These are phyloP conservation scores for Cutaneotrichosporon dermatis DNA, from an alignment of 1,284 basidiomycete genomes.

Conservation along the genomic window DNA sequence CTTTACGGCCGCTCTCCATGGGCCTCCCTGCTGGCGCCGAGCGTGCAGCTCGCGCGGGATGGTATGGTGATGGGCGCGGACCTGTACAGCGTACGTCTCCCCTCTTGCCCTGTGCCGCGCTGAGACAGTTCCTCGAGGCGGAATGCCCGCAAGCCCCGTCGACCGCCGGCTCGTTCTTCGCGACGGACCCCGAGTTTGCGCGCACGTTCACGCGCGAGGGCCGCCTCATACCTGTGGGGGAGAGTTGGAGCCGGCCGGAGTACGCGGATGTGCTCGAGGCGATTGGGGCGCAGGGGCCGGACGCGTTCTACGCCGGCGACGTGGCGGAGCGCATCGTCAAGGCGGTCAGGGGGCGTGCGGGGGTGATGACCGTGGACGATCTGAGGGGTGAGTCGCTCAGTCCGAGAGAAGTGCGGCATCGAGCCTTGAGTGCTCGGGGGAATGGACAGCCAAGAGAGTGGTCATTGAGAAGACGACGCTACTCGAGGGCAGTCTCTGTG, in stretches of 20 bases:
- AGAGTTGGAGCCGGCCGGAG: slow-evolving; percentile 29
- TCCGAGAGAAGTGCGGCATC: too few relatives aligned
- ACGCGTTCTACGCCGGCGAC: slow-evolving; percentile 36
- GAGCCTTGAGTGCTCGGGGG: too few relatives aligned
- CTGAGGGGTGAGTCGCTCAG: slow-evolving; percentile 21
- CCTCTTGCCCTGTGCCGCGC: too few relatives aligned
- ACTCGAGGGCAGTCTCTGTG: too few relatives aligned
- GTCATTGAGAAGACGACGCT: too few relatives aligned
- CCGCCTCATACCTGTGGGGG: slow-evolving; percentile 24
- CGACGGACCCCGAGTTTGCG: slow-evolving; percentile 15
- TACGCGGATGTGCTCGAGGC: slow-evolving; percentile 33
- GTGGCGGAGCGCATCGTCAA: slow-evolving; percentile 33
- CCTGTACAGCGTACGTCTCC: slow-evolving; percentile 26
- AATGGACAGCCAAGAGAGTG: too few relatives aligned
- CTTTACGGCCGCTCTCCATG: too few relatives aligned
- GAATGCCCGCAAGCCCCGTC: slow-evolving; percentile 10
- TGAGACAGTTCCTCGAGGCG: slow-evolving; percentile 13
- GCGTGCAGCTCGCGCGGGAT: slow-evolving; percentile 41
- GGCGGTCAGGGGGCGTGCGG: slow-evolving; percentile 29
- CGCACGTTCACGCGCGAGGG: slow-evolving; percentile 22
- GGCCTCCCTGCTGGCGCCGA: slow-evolving; percentile 22
- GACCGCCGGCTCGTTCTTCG: slow-evolving; percentile 11
- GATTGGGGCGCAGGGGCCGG: slow-evolving; percentile 33
- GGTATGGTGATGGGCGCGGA: slow-evolving; percentile 59
- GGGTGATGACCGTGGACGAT: slow-evolving; percentile 39